These are phyloP conservation scores for Spinellus fusiger DNA, from an alignment of 192 early-diverging fungal genomes.

Conservation along the genomic window DNA sequence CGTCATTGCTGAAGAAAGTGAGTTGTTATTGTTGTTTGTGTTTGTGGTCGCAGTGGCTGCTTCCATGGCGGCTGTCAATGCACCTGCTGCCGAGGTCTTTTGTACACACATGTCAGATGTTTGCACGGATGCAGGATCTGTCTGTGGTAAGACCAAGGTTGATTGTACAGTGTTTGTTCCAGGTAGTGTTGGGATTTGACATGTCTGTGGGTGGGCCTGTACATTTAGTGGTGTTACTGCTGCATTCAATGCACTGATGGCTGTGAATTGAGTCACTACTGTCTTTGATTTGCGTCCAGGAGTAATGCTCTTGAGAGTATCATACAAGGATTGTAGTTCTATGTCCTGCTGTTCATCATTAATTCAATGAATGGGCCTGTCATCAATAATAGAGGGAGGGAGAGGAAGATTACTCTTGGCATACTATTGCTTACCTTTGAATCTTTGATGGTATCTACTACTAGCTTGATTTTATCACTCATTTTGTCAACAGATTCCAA, in stretches of 20 bases:
- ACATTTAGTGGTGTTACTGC: slow-evolving; percentile 15
- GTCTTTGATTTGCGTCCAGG: slow-evolving; percentile 6
- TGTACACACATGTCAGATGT: neutral
- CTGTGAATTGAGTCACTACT: slow-evolving; percentile 6
- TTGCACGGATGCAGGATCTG: neutral
- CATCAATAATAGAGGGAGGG: too few species aligned
- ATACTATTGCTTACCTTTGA: neutral
- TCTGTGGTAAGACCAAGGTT: neutral
- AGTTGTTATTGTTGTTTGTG: too few species aligned
- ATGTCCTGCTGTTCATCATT: neutral
- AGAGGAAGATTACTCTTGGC: too few species aligned
- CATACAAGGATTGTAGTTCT: slow-evolving; percentile 10
- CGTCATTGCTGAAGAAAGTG: too few species aligned
- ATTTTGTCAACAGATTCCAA: slow-evolving; percentile 15
- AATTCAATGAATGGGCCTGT: too few species aligned
- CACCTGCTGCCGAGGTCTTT: slow-evolving; percentile 8
- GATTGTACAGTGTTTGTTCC: neutral
- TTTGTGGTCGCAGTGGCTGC: slow-evolving; percentile 2
- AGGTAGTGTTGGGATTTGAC: neutral
- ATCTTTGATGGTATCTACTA: slow-evolving; percentile 9
- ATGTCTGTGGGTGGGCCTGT: slow-evolving; percentile 7
- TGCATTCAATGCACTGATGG: slow-evolving; percentile 4
- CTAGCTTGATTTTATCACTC: slow-evolving; percentile 9
- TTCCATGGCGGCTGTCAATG: slow-evolving; percentile 2
- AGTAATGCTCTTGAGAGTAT: neutral